A percentile compares a stretch with the other conserved stretches of the same genome.
Conservation (phyloP, 345 rosid species). For the Melaleuca quinquenervia region DNA sequence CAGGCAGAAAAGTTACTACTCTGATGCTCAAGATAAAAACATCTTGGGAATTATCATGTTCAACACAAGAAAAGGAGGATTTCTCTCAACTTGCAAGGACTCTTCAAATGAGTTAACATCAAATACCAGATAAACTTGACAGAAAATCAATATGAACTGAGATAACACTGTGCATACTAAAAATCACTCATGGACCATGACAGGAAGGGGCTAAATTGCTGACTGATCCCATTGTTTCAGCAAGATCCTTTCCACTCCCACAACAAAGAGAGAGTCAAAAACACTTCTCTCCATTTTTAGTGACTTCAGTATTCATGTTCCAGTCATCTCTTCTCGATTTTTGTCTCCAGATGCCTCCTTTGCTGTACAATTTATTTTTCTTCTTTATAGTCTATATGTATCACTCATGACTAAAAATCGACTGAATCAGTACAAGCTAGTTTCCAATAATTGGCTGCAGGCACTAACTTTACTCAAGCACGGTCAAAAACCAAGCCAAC, state of each 20-base stretch:
- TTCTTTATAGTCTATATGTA: background rate
- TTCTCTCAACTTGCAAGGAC: background rate
- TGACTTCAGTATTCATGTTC: background rate
- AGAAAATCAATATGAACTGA: background rate
- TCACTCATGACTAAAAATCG: background rate
- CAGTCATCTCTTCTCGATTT: background rate
- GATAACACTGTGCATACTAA: background rate
- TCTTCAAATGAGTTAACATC: background rate
- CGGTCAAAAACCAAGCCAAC: background rate
- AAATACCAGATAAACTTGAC: background rate
- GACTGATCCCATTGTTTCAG: background rate
- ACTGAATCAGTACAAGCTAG: background rate
- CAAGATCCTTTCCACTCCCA: background rate
- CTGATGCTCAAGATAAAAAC: background rate
- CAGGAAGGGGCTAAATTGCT: background rate
- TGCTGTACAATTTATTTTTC: background rate
- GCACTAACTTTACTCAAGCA: background rate
- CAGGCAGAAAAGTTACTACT: background rate
- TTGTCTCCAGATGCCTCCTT: background rate
- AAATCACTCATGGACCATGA: background rate
- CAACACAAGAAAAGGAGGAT: background rate
- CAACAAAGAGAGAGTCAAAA: background rate
- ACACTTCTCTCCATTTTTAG: background rate
- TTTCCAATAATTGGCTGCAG: background rate
- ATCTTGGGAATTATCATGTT: background rate